Evolutionary conservation across 768 basidiomycete genomes (phyloP), one percentile per base, ranked within the genome.

Genomic region (Podaxis sp.): DNA sequence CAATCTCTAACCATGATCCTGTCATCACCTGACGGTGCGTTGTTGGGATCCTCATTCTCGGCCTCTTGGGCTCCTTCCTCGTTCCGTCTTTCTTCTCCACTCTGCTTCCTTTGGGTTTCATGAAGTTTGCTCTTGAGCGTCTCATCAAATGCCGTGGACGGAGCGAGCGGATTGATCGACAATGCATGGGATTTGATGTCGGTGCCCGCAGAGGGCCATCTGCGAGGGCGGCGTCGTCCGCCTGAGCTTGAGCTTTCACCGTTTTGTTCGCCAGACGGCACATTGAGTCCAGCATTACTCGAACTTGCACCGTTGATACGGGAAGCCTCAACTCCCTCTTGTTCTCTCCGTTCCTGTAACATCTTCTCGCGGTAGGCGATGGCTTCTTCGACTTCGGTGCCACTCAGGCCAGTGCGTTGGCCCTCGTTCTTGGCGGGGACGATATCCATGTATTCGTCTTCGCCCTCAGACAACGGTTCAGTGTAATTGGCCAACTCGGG

Each of bases 391-490:
- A 94, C 88, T 63, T 91, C 87, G 6, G 81, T 82, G 2, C 83
- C 83, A 56, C 86, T 84, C 53, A 99, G 77, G 30, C 95, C 90
- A 1, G 90, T 89, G 42, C 91, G 87, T 67, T 84, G 86, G 63
- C 87, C 87, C 72, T 99, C 96, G 69, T 99, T 92, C 58, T 75
- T 82, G 3, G 94, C 91, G 17, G 91, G 86, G 0, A 80, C 80
- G 24, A 88, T 68, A 28, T 82, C 88, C 67, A 95, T 68, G 1
- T 74, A 71, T 1, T 76, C 96, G 11, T 93, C 92, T 73, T 99
- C 96, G 40, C 94, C 97, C 73, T 99, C 97, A 0, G 95, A 97
- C 11, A 95, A 77, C 0, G 97, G 97, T 70, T 99, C 97, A 26
- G 85, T 80, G 70, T 99, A 99, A 39, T 44, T 24, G 11, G 36